Percentiles rank a stretch among this genome's conserved stretches.
phyloP scores from a whole-genome alignment of 2,329 filamentous ascomycete genomes.

The Apiospora phragmitis region DNA sequence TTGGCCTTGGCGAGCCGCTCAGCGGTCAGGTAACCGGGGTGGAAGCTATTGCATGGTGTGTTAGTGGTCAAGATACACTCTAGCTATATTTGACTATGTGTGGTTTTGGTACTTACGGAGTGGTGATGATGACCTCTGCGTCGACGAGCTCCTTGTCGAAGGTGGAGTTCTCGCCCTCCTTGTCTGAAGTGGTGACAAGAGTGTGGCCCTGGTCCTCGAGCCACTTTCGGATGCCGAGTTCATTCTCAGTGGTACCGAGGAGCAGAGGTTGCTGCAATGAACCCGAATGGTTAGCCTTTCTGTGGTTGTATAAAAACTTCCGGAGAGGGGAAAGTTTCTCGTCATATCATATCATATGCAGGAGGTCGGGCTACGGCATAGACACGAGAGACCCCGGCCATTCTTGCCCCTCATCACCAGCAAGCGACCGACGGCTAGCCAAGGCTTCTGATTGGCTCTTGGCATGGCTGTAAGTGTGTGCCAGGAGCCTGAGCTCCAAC shows the following conservation, averaged over 20 bases:
- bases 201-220: constrained; percentile 96
- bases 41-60: constrained; percentile 66
- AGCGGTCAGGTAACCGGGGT: constrained; percentile 94
- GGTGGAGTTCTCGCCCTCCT: constrained; percentile 88
- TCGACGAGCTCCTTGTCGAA: constrained; percentile 97
- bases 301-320: neutral
- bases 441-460: neutral
- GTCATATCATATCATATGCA: constrained; percentile 16
- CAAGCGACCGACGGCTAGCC: neutral
- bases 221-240: constrained; percentile 96
- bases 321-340: constrained; percentile 21
- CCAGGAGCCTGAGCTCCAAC: neutral
- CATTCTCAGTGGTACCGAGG: constrained; percentile 95
- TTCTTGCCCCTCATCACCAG: neutral
- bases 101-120: constrained; percentile 64
- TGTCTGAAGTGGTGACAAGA: constrained; percentile 95
- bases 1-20: constrained; percentile 97
- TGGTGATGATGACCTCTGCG: constrained; percentile 98
- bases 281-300: constrained; percentile 7
- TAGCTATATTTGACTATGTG: neutral
- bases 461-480: neutral
- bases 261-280: constrained; percentile 67
- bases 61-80: neutral
- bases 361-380: constrained; percentile 1
- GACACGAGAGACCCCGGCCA: neutral